Evolutionary conservation across 1,284 basidiomycete genomes (phyloP).

Genomic region (Xerocomus alliaceus): DNA sequence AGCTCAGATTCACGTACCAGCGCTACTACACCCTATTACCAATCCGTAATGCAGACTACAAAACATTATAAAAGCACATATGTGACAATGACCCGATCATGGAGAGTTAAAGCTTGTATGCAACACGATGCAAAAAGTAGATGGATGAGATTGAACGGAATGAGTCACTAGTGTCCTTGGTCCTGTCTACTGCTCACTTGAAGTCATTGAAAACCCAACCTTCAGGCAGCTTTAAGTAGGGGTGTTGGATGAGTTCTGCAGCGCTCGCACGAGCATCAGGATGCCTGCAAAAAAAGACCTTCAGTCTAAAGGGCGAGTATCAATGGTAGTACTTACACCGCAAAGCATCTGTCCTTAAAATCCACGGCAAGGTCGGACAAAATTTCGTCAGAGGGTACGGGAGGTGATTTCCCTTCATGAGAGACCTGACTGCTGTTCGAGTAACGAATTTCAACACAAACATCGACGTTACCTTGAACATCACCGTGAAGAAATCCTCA

Average conservation of each 20-base stretch:
- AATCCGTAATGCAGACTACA: constrained; percentile 34
- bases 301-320: constrained; percentile 11
- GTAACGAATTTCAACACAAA: not conserved
- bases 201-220: constrained; percentile 82
- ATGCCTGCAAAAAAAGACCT: constrained; percentile 58
- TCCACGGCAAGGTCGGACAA: constrained; percentile 82
- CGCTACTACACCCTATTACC: constrained; percentile 40
- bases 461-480: constrained; percentile 79
- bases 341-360: constrained; percentile 90
- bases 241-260: constrained; percentile 81
- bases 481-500: constrained; percentile 88
- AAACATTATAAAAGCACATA: constrained; percentile 43
- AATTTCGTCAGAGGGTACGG: constrained; percentile 83
- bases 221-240: constrained; percentile 79
- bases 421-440: constrained; percentile 63
- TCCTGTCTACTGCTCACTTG: constrained; percentile 35
- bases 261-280: constrained; percentile 88
- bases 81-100: constrained; percentile 32
- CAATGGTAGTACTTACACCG: constrained; percentile 64
- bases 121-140: constrained; percentile 31
- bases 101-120: constrained; percentile 26
- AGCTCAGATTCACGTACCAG: constrained; percentile 41
- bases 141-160: constrained; percentile 36
- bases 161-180: constrained; percentile 23
- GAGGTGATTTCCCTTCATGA: constrained; percentile 83